A percentile compares a stretch with the other conserved stretches of the same genome.
These are phyloP conservation scores for Citrullus colocynthis DNA, from an alignment of 306 rosid genomes.

Conservation along the genomic window DNA sequence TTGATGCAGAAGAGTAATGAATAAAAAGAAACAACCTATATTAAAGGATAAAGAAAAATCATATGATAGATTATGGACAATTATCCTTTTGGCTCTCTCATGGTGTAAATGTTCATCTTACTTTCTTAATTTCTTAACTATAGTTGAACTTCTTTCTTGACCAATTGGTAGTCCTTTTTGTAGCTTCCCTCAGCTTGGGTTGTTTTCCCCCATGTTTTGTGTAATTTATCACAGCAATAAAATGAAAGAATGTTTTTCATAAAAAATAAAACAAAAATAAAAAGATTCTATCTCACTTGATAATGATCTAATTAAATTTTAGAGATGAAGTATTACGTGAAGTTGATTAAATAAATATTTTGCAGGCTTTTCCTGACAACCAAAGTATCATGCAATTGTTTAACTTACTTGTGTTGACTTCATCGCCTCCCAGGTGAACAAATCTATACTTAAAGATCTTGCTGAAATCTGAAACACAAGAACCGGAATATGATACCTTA, in stretches of 20 bases:
- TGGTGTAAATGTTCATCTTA: background rate
- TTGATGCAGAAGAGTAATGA: background rate
- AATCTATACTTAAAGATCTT: conserved; percentile 32
- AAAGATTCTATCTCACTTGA: background rate
- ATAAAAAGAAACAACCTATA: background rate
- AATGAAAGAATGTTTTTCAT: background rate
- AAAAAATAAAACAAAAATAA: background rate
- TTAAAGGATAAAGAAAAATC: background rate
- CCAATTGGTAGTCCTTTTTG: background rate
- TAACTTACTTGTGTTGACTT: conserved; percentile 31
- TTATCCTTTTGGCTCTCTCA: background rate
- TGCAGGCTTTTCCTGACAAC: background rate
- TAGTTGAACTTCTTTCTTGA: background rate
- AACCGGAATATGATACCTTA: background rate
- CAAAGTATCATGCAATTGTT: background rate
- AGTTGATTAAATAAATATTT: background rate
- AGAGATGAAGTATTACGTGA: background rate
- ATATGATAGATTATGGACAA: background rate
- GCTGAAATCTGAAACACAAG: conserved; percentile 25
- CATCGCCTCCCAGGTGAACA: conserved; percentile 40
- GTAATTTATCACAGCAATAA: background rate
- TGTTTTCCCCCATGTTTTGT: background rate
- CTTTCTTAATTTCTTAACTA: background rate
- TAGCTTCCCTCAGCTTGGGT: background rate
- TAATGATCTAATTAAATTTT: background rate